Percentiles rank a stretch among this genome's conserved stretches.
Evolutionary conservation across 345 rosid species (phyloP).

Genomic region (Passiflora organensis): DNA sequence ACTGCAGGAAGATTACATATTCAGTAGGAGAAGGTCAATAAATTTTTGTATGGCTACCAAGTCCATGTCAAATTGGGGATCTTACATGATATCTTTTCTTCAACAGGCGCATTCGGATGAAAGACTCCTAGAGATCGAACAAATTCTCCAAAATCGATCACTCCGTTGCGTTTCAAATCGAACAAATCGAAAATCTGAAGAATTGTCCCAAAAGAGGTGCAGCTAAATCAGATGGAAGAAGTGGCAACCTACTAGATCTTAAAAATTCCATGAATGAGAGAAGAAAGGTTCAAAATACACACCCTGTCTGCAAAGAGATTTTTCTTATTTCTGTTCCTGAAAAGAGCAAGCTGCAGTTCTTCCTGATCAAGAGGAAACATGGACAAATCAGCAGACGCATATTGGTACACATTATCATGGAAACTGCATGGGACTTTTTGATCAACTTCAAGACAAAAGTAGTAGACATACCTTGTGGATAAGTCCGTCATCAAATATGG

Average conservation of each 20-base stretch:
- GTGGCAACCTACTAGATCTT: too few relatives aligned
- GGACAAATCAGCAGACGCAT: background rate
- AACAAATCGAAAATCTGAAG: conserved; percentile 76
- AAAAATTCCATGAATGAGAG: too few relatives aligned
- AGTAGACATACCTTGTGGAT: conserved; percentile 69
- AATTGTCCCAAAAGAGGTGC: background rate
- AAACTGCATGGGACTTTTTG: background rate
- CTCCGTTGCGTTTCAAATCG: conserved; percentile 87
- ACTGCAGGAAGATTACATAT: too few relatives aligned
- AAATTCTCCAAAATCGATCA: conserved; percentile 84
- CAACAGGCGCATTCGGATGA: conserved; percentile 67
- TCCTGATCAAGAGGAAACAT: conserved; percentile 42
- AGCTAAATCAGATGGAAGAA: background rate
- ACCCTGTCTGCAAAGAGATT: conserved; percentile 96
- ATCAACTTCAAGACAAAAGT: background rate
- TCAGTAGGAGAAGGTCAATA: too few relatives aligned
- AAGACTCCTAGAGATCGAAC: conserved; percentile 80
- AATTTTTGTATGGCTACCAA: too few relatives aligned
- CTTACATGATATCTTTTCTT: conserved; percentile 66
- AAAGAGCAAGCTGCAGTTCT: conserved; percentile 88
- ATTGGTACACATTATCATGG: background rate
- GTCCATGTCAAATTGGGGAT: conserved; percentile 4
- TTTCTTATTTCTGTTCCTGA: conserved; percentile 60
- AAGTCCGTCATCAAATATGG: conserved; percentile 73
- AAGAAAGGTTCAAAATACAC: background rate